Base-by-base conservation (phyloP, 306 rosid species). In the Mimosa pudica region DNA sequence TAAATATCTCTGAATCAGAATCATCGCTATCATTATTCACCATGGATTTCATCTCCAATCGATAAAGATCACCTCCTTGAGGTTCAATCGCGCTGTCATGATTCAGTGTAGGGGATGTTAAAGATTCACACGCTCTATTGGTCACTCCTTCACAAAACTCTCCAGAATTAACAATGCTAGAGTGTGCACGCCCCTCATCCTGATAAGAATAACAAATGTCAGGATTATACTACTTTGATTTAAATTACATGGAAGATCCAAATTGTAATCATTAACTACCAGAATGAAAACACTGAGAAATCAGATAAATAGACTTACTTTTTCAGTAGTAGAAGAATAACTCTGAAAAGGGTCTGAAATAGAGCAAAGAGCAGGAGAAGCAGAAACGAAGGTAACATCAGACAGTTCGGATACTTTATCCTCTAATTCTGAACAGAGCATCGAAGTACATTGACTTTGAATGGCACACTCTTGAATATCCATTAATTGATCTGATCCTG, bases 1-100 rank as follows among this genome's bases (percentile, higher is more conserved):
- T 84, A 84, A 95, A 95, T 71, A 85, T 88, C 84, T 88, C 94
- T 2, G 91, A 85, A 82, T 95, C 99, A 51, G 98, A 95, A 84
- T 87, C 92, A 77, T 94, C 98, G 76, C 92, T 87, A 61, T 88
- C 90, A 4, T 82, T 84, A 77, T 89, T 86, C 35, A 63, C 84
- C 54, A 77, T 16, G 57, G 85, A 89, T 66, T 79, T 84, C 61
- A 66, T 77, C 79, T 81, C 86, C 24, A 62, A 77, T 84, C 51
- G 61, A 65, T 72, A 83, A 74, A 72, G 48, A 82, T 80, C 82
- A 13, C 48, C 85, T 48, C 48, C 85, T 55, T 75, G 89, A n/a
- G 66, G 81, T 41, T 79, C 79, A 82, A 71, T 70, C 38, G 77
- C 78, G 80, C 80, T 75, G 77, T 89, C 88, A 18, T 83, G 84